Evolutionary conservation across 441 rosid genomes (phyloP), one percentile per base, ranked within the genome.

Genomic region (Biscutella laevigata): DNA sequence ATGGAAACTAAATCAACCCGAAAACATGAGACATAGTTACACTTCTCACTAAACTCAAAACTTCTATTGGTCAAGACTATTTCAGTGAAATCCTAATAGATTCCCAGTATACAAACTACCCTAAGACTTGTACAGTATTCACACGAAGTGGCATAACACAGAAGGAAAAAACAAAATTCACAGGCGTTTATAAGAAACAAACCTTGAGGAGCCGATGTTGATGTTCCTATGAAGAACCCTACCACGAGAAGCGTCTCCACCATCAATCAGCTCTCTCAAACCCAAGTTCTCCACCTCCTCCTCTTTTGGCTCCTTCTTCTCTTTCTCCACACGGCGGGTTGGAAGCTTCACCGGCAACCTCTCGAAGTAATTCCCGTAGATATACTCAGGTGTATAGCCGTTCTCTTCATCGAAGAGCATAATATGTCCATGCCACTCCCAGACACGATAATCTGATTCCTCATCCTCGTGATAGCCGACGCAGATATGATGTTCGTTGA

Each of bases 371-470:
- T 92, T 86, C 39, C 97, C 98, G 36, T 92, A 92, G 6, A 92
- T 86, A 59, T 88, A 92, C 82, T 88, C 98, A 0, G 97, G 95
- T 0, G 74, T 64, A 10, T 74, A 88, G 17, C 91, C 98, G 36
- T 82, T 70, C 51, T 83, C 94, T 47, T 88, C 98, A 27, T 88
- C 91, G 46, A 85, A 88, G 58, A 88, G 48, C 98, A 88, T 79
- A 17, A 91, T 85, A 57, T 91, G 96, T 0, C 96, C 98, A 20
- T 91, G 98, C 96, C 98, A 91, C 75, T 91, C 98, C 98, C 98
- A 91, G 2, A 85, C 88, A 53, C 96, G 81, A 66, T 81, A 83
- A 52, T 81, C 94, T 17, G 89, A 81, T 4, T 73, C 95, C 15
- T 69, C 66, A 28, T 88, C 98, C 66, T 88, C 76, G 13, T 78